Base-by-base conservation (phyloP, 306 rosid species). In the Ormosia semicastrata region DNA sequence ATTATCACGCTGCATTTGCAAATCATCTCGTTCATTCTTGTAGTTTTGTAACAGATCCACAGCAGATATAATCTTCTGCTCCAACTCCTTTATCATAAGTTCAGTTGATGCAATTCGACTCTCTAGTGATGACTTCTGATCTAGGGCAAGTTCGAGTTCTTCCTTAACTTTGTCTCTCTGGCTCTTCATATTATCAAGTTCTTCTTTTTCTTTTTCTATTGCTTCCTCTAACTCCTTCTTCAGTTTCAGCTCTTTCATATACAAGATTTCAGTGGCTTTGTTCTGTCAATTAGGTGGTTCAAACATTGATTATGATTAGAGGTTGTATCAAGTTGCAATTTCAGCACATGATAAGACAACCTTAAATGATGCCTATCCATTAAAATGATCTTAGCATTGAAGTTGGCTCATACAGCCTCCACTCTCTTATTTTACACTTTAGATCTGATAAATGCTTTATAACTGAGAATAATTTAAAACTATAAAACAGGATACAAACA, bases 161-260 rank as follows among this genome's bases (percentile, higher is more conserved):
- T 87, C 90, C 60, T 84, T 44, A 43, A 87, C 86, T 75, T 87
- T 79, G 49, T 88, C 84, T 32, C 52, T 78, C 41, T 71, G 83
- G 71, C 77, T 84, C 83, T 81, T 92, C 89, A 89, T 68, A 17
- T 79, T 74, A 24, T 83, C 84, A 64, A 89, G 83, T 56, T 86
- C 89, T 76, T 67, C 91, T 56, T 41, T 87, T 75, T 85, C 94
- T 49, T 71, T 86, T 44, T 24, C 82, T 30, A 90, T 80, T 40
- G 71, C 92, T 84, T 93, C 90, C 86, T 87, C 97, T 62, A 80
- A 75, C 75, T 82, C 89, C 78, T 89, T 92, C 79, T 94, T 93
- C 62, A 76, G 88, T 72, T 85, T 91, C 81, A 84, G 78, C 86
- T 92, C 94, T 78, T 84, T 84, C 36, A 82, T 62, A 53, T 87